These are phyloP conservation scores for Chlamydomonas asymmetrica DNA, from an alignment of 139 green algal species.

Conservation along the genomic window DNA sequence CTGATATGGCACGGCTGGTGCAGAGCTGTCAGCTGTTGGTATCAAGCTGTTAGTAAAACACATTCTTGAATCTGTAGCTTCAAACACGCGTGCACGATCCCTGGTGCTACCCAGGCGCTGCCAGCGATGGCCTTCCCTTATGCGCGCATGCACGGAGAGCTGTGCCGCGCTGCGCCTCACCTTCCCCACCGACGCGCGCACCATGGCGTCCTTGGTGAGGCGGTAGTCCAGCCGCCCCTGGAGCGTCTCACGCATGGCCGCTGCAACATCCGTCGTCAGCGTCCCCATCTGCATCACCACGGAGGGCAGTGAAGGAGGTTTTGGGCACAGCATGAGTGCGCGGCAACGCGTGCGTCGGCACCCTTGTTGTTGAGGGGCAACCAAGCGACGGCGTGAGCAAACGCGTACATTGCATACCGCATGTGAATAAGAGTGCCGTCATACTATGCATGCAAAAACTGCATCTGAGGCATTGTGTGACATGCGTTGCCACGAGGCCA, in stretches of 20 bases:
- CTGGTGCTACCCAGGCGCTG: neutral
- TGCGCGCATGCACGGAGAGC: neutral
- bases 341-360: too few relatives aligned
- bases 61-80: neutral
- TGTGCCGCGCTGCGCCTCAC: conserved; percentile 7
- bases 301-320: too few relatives aligned
- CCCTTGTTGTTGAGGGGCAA: too few relatives aligned
- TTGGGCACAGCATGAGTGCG: too few relatives aligned
- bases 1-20: too few relatives aligned
- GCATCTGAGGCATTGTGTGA: neutral
- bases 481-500: too few relatives aligned
- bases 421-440: neutral
- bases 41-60: too few relatives aligned
- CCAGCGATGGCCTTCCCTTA: neutral
- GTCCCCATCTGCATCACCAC: conserved; percentile 68
- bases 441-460: neutral
- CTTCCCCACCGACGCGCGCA: conserved; percentile 80
- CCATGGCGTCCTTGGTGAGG: conserved; percentile 70
- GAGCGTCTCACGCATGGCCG: conserved; percentile 71
- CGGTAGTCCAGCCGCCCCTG: conserved; percentile 82
- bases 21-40: too few relatives aligned
- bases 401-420: neutral
- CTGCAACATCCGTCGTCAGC: conserved; percentile 70
- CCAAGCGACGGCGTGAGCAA: neutral
- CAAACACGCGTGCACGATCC: neutral